Conservation (phyloP, 805 yeast genomes). For the Ogataea henricii region DNA sequence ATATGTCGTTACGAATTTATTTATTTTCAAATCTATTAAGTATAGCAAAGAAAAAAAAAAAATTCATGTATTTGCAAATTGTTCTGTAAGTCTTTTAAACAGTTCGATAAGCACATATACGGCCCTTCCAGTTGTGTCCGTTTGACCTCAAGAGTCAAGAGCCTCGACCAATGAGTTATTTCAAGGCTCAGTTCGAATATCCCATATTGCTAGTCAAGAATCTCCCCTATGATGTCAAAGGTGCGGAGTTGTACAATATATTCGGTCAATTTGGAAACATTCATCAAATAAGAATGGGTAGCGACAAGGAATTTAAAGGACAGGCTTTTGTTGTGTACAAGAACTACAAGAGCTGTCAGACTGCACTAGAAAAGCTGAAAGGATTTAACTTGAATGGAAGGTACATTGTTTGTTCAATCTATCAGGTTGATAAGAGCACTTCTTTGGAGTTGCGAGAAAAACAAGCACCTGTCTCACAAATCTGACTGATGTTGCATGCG, state of each 20-base stretch:
- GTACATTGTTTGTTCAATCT: constrained; percentile 54
- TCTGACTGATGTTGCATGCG: neutral
- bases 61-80: neutral
- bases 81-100: too few relatives aligned
- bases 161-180: too few relatives aligned
- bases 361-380: constrained; percentile 55
- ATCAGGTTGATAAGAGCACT: constrained; percentile 44
- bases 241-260: constrained; percentile 50
- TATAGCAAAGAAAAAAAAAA: neutral
- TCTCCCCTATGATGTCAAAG: constrained; percentile 52
- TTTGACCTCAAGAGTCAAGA: too few relatives aligned
- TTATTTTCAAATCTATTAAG: too few relatives aligned
- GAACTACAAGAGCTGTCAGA: constrained; percentile 47
- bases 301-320: constrained; percentile 43
- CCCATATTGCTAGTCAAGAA: constrained; percentile 54
- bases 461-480: neutral
- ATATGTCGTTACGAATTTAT: neutral
- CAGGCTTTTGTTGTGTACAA: constrained; percentile 58
- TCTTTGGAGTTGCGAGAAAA: constrained; percentile 25
- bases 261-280: constrained; percentile 59
- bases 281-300: constrained; percentile 51
- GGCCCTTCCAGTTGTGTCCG: too few relatives aligned
- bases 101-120: too few relatives aligned
- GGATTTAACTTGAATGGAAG: constrained; percentile 63
- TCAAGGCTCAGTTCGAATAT: constrained; percentile 28